These are phyloP conservation scores for Limnomonas spitsbergensis DNA, from an alignment of 139 green algal species.

Conservation along the genomic window DNA sequence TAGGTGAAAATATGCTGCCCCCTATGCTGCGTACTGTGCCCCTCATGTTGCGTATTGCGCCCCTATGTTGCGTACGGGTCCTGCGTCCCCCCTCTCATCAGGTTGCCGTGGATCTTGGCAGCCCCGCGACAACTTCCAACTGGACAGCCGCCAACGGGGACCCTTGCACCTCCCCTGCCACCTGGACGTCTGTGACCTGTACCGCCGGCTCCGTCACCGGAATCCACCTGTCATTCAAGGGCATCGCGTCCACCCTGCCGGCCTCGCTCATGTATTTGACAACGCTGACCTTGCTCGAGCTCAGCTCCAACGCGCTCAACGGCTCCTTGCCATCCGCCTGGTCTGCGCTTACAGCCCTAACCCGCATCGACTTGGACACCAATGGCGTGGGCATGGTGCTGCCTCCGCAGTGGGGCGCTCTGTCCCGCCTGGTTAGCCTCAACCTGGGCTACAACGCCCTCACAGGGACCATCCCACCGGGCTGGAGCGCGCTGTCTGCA, in stretches of 20 bases:
- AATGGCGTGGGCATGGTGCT: background rate
- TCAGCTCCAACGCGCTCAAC: background rate
- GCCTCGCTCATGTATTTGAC: background rate
- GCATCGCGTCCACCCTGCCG: background rate
- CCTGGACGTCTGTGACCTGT: background rate
- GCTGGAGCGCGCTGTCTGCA: background rate
- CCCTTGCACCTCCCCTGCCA: background rate
- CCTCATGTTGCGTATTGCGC: no score
- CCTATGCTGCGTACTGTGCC: no score
- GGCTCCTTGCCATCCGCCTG: slow-evolving; percentile 14
- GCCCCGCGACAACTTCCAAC: background rate
- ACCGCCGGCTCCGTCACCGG: background rate
- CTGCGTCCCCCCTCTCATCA: background rate
- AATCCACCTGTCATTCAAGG: background rate
- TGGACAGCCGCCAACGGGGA: background rate
- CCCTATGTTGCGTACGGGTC: background rate
- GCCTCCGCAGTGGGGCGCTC: background rate
- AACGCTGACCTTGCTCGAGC: slow-evolving; percentile 3
- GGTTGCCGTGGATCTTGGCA: background rate
- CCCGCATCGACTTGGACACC: background rate
- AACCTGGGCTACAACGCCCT: background rate
- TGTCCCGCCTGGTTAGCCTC: background rate
- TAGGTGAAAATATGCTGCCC: no score
- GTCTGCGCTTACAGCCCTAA: slow-evolving; percentile 15
- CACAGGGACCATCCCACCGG: slow-evolving; percentile 7